Evolutionary conservation across 2,329 filamentous ascomycete genomes (phyloP).

Genomic region (Myriosclerotinia duriaeana): DNA sequence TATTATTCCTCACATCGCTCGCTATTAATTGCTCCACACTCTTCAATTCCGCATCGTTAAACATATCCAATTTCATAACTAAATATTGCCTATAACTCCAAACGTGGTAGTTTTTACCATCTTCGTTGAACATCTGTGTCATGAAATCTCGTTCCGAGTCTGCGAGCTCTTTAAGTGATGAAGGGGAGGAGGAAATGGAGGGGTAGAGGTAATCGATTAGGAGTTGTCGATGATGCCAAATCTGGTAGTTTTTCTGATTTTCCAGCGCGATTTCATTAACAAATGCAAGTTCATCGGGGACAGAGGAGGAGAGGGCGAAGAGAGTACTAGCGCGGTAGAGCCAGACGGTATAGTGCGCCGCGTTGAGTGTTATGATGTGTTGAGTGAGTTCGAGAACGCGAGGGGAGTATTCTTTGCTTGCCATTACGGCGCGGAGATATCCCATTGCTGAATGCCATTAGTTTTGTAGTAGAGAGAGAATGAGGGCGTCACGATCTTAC

Average conservation of each 20-base stretch:
- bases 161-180: constrained; percentile 57
- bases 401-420: constrained; percentile 75
- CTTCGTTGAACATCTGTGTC: constrained; percentile 73
- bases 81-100: constrained; percentile 89
- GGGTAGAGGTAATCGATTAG: constrained; percentile 59
- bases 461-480: background rate
- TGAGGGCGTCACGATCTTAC: constrained; percentile 42
- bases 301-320: constrained; percentile 52
- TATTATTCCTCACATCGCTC: constrained; percentile 89
- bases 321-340: constrained; percentile 85
- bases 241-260: constrained; percentile 98
- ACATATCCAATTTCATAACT: constrained; percentile 66
- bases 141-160: constrained; percentile 74
- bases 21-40: constrained; percentile 72
- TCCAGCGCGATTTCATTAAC: constrained; percentile 78
- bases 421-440: constrained; percentile 94
- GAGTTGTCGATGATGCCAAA: constrained; percentile 78
- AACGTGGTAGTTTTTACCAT: constrained; percentile 97
- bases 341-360: constrained; percentile 98
- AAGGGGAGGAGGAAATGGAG: constrained; percentile 58
- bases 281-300: constrained; percentile 69
- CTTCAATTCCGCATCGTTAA: constrained; percentile 59
- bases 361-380: constrained; percentile 88
- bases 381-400: constrained; percentile 80
- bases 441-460: constrained; percentile 64